Evolutionary conservation across 768 basidiomycete genomes (phyloP).

Genomic region (Podaxis rugospora): DNA sequence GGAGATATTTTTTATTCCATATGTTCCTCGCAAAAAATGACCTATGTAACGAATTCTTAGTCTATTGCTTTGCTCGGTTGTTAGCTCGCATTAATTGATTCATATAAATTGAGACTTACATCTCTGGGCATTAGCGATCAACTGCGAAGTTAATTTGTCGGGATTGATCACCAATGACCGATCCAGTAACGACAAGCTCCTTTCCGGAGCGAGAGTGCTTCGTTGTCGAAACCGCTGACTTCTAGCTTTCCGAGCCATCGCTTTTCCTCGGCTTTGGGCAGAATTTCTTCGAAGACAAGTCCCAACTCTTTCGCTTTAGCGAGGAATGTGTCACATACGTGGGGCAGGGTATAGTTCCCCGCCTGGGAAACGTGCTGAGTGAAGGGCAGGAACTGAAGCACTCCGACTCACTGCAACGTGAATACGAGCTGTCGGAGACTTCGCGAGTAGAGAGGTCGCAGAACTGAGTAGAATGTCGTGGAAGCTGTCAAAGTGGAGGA

Average conservation of each 20-base stretch:
- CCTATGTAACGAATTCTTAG: background rate
- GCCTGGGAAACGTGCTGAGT: slow-evolving; percentile 24
- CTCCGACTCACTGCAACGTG: slow-evolving; percentile 46
- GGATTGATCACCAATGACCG: slow-evolving; percentile 23
- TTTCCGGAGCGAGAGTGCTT: slow-evolving; percentile 48
- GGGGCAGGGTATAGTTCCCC: slow-evolving; percentile 54
- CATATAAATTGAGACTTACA: background rate
- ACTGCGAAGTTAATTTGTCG: background rate
- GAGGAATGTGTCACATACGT: slow-evolving; percentile 54
- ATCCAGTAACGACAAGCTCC: slow-evolving; percentile 61
- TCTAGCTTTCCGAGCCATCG: slow-evolving; percentile 45
- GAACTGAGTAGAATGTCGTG: slow-evolving; percentile 55
- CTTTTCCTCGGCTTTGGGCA: slow-evolving; percentile 22
- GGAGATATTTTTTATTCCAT: slow-evolving; percentile 6
- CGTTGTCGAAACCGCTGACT: slow-evolving; percentile 42
- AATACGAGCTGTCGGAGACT: slow-evolving; percentile 32
- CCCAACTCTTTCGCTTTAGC: slow-evolving; percentile 32
- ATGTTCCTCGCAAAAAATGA: background rate
- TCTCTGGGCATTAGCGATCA: background rate
- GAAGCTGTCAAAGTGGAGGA: slow-evolving; percentile 63
- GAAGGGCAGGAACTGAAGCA: background rate
- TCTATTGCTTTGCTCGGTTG: too few species aligned
- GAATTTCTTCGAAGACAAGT: slow-evolving; percentile 43
- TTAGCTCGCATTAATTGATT: background rate
- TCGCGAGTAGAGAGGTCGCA: slow-evolving; percentile 42